These are phyloP conservation scores for Rosa lucieae DNA, from an alignment of 306 rosid genomes.

Conservation along the genomic window DNA sequence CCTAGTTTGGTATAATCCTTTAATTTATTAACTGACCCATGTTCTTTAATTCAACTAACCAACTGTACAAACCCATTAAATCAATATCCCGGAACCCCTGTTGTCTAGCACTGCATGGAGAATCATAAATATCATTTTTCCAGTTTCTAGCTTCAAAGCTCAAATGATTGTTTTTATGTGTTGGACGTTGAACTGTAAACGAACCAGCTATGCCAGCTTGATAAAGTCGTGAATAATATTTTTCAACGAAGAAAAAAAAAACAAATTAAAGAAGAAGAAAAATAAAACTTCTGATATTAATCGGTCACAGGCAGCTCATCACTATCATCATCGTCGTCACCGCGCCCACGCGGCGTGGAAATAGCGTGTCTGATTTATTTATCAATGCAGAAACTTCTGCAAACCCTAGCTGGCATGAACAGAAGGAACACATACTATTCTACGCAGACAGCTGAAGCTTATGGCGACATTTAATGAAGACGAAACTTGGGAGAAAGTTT, in stretches of 20 bases:
- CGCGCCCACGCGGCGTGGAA: slow-evolving; percentile 9
- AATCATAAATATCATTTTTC: neutral
- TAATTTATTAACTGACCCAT: slow-evolving; percentile 5
- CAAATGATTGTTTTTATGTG: neutral
- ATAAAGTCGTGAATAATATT: neutral
- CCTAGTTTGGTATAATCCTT: neutral
- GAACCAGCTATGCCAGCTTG: slow-evolving; percentile 7
- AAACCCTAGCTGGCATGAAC: slow-evolving; percentile 7
- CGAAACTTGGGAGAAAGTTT: neutral
- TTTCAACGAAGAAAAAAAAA: neutral
- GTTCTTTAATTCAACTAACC: neutral
- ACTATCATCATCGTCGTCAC: neutral
- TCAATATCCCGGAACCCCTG: neutral
- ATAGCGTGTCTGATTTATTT: neutral
- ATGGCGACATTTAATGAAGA: neutral
- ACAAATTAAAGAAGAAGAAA: neutral
- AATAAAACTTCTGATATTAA: neutral
- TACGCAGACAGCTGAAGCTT: neutral
- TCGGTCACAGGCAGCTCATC: neutral
- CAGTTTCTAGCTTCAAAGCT: neutral
- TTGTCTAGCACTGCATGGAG: slow-evolving; percentile 6
- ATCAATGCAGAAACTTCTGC: slow-evolving; percentile 8
- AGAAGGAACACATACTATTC: neutral
- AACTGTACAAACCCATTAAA: neutral
- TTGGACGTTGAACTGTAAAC: slow-evolving; percentile 1